These are phyloP conservation scores for Trichoderma sp. DNA, from an alignment of 2,329 filamentous ascomycete species.

Conservation along the genomic window DNA sequence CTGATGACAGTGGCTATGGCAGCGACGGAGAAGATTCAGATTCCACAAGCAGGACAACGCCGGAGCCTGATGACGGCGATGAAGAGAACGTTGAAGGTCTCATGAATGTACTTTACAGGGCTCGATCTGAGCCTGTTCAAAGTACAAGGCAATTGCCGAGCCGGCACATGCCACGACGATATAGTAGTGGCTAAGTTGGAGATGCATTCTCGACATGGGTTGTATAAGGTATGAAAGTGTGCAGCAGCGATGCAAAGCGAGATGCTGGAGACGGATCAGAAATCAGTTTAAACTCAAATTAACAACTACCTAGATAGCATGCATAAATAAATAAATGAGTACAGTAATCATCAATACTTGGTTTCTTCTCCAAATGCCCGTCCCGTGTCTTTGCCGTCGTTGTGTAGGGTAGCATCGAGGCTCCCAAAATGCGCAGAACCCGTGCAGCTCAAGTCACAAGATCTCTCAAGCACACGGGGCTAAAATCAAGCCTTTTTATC, in stretches of 20 bases:
- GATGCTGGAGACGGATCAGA: background rate
- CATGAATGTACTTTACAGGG: background rate
- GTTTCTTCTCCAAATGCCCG: background rate
- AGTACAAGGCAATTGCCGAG: background rate
- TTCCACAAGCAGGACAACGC: background rate
- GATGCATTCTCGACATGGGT: background rate
- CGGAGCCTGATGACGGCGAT: background rate
- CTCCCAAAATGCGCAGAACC: background rate
- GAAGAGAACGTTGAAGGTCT: background rate
- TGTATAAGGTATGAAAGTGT: background rate
- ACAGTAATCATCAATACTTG: background rate
- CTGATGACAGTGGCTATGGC: background rate
- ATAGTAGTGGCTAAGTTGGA: background rate
- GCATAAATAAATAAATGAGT: background rate
- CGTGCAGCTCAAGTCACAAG: conserved; percentile 12
- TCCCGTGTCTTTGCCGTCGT: background rate
- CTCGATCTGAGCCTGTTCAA: background rate
- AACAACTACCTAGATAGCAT: background rate
- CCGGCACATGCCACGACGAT: background rate
- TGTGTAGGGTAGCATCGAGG: background rate
- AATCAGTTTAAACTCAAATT: background rate
- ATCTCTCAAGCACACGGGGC: background rate
- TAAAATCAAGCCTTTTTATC: background rate
- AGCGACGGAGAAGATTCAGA: background rate
- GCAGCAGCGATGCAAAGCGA: background rate